A percentile compares a stretch with the other conserved stretches of the same genome.
phyloP scores from a whole-genome alignment of 177 flowering plant species.

The Vitis hybrid region DNA sequence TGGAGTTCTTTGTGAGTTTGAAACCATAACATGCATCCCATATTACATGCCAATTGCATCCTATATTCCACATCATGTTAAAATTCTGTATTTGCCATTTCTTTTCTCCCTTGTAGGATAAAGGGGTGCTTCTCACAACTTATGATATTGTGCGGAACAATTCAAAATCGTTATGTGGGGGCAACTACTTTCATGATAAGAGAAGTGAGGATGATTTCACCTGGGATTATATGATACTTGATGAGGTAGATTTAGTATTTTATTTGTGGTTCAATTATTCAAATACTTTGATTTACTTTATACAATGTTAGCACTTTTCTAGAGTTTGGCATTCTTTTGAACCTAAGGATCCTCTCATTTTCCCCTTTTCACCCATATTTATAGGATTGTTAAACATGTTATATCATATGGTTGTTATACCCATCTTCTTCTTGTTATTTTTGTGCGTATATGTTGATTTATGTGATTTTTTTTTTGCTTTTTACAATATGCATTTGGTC shows the following conservation, averaged over 20 bases:
- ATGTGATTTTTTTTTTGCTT: too few species aligned
- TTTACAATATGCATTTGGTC: too few species aligned
- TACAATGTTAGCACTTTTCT: background rate
- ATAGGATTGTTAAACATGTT: background rate
- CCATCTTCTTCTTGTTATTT: too few species aligned
- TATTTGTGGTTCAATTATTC: background rate
- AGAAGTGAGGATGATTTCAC: constrained; percentile 48
- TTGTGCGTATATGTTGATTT: too few species aligned
- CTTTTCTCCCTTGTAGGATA: constrained; percentile 45
- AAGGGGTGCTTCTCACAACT: constrained; percentile 90
- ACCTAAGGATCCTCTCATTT: background rate
- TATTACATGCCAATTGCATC: too few species aligned
- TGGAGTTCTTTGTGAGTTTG: too few species aligned
- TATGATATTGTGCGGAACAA: constrained; percentile 90
- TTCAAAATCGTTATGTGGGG: constrained; percentile 64
- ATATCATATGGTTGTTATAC: too few species aligned
- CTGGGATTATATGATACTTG: constrained; percentile 97
- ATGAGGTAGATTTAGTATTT: constrained; percentile 57
- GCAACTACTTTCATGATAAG: constrained; percentile 37
- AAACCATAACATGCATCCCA: too few species aligned
- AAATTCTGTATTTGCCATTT: background rate
- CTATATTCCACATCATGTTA: background rate
- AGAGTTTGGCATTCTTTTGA: background rate
- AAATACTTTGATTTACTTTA: background rate
- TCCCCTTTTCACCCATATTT: background rate